These are phyloP conservation scores for Apophysomyces variabilis DNA, from an alignment of 371 early-diverging fungal species.

Conservation along the genomic window DNA sequence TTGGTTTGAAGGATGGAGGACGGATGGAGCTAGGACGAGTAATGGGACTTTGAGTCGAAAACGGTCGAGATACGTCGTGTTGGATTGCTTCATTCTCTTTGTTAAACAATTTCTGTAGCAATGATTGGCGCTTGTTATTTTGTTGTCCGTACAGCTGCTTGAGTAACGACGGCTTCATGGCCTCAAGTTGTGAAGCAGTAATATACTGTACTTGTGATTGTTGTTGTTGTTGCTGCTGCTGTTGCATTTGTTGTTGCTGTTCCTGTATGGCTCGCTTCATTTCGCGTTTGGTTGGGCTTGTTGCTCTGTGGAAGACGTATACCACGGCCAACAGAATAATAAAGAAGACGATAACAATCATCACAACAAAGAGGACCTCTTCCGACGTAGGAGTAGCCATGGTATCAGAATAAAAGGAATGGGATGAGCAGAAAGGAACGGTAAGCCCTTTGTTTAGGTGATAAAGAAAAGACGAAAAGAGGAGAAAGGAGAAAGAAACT, in stretches of 20 bases:
- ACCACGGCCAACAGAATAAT: conserved; percentile 23
- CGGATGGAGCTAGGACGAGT: conserved; percentile 19
- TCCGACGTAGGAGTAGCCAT: conserved; percentile 27
- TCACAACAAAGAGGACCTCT: conserved; percentile 30
- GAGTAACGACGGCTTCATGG: conserved; percentile 24
- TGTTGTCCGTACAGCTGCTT: conserved; percentile 18
- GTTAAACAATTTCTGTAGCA: conserved; percentile 19
- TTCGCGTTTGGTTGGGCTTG: conserved; percentile 21
- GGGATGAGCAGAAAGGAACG: conserved; percentile 16
- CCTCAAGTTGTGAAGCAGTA: conserved; percentile 31
- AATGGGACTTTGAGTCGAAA: not conserved
- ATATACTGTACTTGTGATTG: conserved; percentile 23
- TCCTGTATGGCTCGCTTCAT: conserved; percentile 17
- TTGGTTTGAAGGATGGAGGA: conserved; percentile 22
- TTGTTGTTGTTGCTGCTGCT: conserved; percentile 25
- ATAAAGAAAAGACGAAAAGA: conserved; percentile 9
- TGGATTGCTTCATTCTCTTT: not conserved
- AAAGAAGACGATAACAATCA: conserved; percentile 27
- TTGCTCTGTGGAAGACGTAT: conserved; percentile 24
- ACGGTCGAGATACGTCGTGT: not conserved
- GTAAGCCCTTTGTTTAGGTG: not conserved
- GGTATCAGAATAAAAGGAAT: conserved; percentile 16
- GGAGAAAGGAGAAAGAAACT: conserved; percentile 6
- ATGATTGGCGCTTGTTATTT: conserved; percentile 21
- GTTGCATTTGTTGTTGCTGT: conserved; percentile 18